Conservation (phyloP, 1,284 basidiomycete species). For the Apiotrichum mycotoxinovorans region DNA sequence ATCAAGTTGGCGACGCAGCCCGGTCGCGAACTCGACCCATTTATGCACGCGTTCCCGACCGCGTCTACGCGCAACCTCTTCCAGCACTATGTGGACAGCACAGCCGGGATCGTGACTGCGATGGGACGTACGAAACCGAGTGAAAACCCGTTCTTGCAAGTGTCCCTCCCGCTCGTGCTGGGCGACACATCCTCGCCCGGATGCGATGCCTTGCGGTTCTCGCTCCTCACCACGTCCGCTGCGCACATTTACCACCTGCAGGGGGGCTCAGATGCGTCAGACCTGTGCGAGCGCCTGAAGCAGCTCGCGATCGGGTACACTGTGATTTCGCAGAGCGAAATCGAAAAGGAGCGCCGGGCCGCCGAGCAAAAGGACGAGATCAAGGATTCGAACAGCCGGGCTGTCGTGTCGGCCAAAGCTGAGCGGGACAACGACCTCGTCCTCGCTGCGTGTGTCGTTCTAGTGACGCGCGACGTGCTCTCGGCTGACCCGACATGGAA, state of each 20-base stretch:
- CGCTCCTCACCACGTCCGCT: slow-evolving; percentile 19
- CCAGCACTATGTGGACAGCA: slow-evolving; percentile 17
- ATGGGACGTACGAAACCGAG: slow-evolving; percentile 8
- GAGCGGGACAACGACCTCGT: slow-evolving; percentile 10
- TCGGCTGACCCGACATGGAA: slow-evolving; percentile 16
- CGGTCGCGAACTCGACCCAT: slow-evolving; percentile 5
- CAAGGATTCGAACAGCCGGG: background rate
- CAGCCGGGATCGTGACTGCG: slow-evolving; percentile 18
- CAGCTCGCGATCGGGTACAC: slow-evolving; percentile 7
- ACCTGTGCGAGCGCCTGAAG: slow-evolving; percentile 7
- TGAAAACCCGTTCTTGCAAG: slow-evolving; percentile 15
- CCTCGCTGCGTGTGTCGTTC: slow-evolving; percentile 16
- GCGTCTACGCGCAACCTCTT: slow-evolving; percentile 18
- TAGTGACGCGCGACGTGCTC: slow-evolving; percentile 21
- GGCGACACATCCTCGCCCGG: slow-evolving; percentile 9
- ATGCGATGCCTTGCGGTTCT: slow-evolving; percentile 16
- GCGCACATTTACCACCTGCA: slow-evolving; percentile 18
- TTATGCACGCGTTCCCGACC: slow-evolving; percentile 19
- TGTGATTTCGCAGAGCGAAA: slow-evolving; percentile 5
- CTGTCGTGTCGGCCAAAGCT: background rate
- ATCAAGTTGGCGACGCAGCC: background rate
- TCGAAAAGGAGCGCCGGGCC: background rate
- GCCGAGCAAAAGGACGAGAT: background rate
- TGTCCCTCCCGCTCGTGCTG: slow-evolving; percentile 16
- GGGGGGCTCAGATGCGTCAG: background rate